Conservation (phyloP, 75 land plant genomes). For the Gnetum montanum region DNA sequence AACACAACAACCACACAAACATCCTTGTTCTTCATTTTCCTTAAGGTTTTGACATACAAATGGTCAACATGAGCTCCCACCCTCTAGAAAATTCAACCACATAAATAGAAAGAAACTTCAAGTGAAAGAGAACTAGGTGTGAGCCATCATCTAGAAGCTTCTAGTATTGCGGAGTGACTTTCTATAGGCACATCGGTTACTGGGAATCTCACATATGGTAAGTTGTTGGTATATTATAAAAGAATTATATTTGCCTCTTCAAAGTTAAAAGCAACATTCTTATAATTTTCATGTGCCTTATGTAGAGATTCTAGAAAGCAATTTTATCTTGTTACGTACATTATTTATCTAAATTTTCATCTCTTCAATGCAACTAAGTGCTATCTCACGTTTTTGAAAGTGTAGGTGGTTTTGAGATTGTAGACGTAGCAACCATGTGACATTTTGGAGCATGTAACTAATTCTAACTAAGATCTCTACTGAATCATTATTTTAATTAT, state of each 20-base stretch:
- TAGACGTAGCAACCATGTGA: constrained; percentile 28
- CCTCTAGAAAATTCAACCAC: too few species aligned
- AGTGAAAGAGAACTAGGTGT: constrained; percentile 66
- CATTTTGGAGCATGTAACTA: background rate
- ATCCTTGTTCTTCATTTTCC: too few species aligned
- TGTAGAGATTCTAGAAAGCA: constrained; percentile 74
- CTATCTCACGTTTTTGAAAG: background rate
- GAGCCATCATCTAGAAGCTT: constrained; percentile 71
- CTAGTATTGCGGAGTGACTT: constrained; percentile 65
- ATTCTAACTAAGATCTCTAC: background rate
- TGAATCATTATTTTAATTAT: background rate
- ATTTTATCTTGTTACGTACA: constrained; percentile 55
- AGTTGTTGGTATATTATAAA: background rate
- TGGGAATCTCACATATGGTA: constrained; percentile 80
- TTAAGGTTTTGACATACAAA: too few species aligned
- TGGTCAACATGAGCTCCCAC: too few species aligned
- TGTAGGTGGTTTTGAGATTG: constrained; percentile 30
- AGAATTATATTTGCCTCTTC: background rate
- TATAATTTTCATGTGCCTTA: constrained; percentile 4
- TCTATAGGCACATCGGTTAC: constrained; percentile 60
- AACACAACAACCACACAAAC: too few species aligned
- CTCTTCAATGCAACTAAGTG: background rate
- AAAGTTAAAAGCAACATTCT: background rate
- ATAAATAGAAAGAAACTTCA: too few species aligned
- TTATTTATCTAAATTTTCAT: background rate